These are phyloP conservation scores for Suillus subaureus DNA, from an alignment of 768 basidiomycete species.

Conservation along the genomic window DNA sequence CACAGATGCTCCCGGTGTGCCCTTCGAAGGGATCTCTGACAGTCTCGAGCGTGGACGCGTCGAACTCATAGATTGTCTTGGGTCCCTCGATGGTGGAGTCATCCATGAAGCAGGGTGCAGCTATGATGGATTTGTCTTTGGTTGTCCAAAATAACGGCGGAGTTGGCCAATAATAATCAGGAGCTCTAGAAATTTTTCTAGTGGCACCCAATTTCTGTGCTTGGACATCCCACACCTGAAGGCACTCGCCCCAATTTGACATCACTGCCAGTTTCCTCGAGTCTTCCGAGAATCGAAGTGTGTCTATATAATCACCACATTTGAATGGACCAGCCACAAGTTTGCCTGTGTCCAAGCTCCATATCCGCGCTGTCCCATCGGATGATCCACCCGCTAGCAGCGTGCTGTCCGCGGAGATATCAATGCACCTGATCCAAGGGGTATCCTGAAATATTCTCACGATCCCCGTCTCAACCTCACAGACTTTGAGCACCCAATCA, in stretches of 20 bases:
- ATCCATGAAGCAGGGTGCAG: not conserved
- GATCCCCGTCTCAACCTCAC: not conserved
- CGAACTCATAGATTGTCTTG: not conserved
- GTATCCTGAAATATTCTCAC: not conserved
- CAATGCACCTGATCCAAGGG: not conserved
- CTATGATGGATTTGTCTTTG: not conserved
- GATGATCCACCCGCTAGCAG: not conserved
- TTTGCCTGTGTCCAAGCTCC: not conserved
- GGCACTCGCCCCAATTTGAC: not conserved
- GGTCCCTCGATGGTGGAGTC: not conserved
- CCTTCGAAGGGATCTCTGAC: not conserved
- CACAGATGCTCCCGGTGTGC: not conserved
- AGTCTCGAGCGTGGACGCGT: not conserved
- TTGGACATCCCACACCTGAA: not conserved
- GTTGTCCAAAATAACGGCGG: not conserved
- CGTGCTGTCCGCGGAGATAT: not conserved
- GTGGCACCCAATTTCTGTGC: not conserved
- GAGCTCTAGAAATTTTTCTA: not conserved
- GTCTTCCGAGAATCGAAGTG: not conserved
- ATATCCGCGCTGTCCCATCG: not conserved
- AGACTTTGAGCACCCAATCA: not conserved
- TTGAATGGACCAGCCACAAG: not conserved
- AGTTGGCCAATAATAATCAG: no score
- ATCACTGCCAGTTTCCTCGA: not conserved
- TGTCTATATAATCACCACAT: accelerated